Base-by-base conservation (phyloP, 75 land plant species). In the Picea sitchensis region DNA sequence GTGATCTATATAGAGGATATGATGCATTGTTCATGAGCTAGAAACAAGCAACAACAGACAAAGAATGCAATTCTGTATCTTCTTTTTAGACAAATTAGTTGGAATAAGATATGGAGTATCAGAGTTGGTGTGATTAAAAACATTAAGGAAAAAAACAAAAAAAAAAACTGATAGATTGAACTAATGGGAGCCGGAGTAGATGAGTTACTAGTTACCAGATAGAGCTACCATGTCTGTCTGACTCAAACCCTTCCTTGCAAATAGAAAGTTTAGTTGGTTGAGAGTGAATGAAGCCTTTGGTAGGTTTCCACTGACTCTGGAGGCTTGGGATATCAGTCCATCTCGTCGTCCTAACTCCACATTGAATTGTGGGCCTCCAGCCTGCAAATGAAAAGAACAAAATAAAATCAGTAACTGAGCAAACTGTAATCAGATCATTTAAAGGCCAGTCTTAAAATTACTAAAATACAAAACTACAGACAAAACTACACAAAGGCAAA, bases 201-300 rank as follows among this genome's bases (percentile, higher is more conserved):
- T 8, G 9, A 3, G 1, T 14, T 67, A 20, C 4, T n/a, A 9
- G 0, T 26, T 54, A 79, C 76, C 76, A 31, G 62, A 93, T 61
- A 95, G 96, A 57, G 92, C 96, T 18, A 95, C 77, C 92, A 95
- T 84, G 80, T 95, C 96, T 13, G 73, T 36, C 59, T 82, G 87
- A 56, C 77, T 71, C 59, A 95, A 84, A 1, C 94, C 92, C 61
- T 85, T 73, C 14, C 80, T 41, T 7, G 79, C 84, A 73, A 95
- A 95, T 54, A 84, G 23, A 13, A 81, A n/a, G 18, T 61, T 87
- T 31, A 90, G 87, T 81, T 90, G 87, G 51, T 85, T 65, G 68
- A 95, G 73, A 26, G 62, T 82, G 84, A 83, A 87, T n/a, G 58
- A 67, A 32, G 94, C 90, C 47, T 77, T 34, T 3, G 98, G 98